Evolutionary conservation across 2,329 filamentous ascomycete genomes (phyloP).

Genomic region (Pestalotiopsis sp.): DNA sequence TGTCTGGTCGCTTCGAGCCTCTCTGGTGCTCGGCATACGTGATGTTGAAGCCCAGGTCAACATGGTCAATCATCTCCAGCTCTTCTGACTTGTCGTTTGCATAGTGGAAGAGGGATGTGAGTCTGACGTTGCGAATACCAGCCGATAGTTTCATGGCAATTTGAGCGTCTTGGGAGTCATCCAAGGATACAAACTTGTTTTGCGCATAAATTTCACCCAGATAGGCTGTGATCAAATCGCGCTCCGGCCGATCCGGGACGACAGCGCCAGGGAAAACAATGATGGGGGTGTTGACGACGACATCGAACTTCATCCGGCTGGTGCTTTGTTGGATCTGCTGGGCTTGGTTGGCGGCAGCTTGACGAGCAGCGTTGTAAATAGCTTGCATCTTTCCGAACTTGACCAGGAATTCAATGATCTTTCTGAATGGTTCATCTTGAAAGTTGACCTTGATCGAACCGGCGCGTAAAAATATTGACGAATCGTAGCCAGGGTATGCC

Average conservation of each 20-base stretch:
- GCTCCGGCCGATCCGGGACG: conserved; percentile 67
- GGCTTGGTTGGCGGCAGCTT: conserved; percentile 91
- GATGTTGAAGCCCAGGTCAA: conserved; percentile 90
- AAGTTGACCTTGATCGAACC: conserved; percentile 98
- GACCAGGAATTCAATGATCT: conserved; percentile 96
- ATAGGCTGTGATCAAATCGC: conserved; percentile 89
- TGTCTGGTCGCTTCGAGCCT: conserved; percentile 80
- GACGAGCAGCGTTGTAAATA: conserved; percentile 94
- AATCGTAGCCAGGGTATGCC: conserved; percentile 91
- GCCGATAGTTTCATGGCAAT: conserved; percentile 88
- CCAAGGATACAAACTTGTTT: conserved; percentile 86
- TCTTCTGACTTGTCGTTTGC: conserved; percentile 74
- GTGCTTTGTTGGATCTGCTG: conserved; percentile 90
- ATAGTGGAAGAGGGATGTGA: conserved; percentile 91
- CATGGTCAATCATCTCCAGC: conserved; percentile 94
- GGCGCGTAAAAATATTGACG: conserved; percentile 84
- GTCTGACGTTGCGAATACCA: conserved; percentile 87
- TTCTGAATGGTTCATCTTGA: conserved; percentile 93
- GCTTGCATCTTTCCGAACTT: conserved; percentile 99
- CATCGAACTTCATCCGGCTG: conserved; percentile 89
- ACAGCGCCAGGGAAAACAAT: conserved; percentile 88
- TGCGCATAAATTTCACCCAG: conserved; percentile 96
- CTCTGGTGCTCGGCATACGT: conserved; percentile 86
- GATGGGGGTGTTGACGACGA: conserved; percentile 93
- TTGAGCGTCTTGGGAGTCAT: conserved; percentile 72